phyloP scores from a whole-genome alignment of 1,139 yeast genomes.

The Ogataea hybrid region DNA sequence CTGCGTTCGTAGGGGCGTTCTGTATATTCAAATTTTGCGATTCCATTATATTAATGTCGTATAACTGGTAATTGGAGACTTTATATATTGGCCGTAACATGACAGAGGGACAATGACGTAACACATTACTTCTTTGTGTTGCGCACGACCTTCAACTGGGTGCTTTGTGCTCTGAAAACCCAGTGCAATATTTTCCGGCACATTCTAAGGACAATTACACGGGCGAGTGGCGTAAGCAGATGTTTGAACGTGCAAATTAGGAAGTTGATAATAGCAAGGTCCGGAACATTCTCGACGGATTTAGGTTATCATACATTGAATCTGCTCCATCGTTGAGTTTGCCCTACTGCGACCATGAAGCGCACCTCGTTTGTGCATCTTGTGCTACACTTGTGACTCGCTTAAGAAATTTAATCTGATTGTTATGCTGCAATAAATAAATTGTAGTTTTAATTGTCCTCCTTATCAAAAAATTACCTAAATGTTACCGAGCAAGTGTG shows the following conservation, averaged over 20 bases:
- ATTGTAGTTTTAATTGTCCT: too few species aligned
- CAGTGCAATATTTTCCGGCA: slow-evolving; percentile 1
- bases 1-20: slow-evolving; percentile 16
- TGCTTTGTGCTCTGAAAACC: neutral
- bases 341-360: too few species aligned
- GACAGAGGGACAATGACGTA: slow-evolving; percentile 5
- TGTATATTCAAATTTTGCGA: slow-evolving; percentile 15
- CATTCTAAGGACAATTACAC: neutral
- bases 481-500: too few species aligned
- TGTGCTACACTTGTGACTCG: too few species aligned
- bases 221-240: neutral
- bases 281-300: neutral
- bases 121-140: neutral
- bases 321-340: too few species aligned
- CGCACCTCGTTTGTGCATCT: too few species aligned
- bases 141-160: neutral
- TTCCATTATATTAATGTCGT: slow-evolving; percentile 1
- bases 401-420: too few species aligned
- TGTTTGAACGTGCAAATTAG: neutral
- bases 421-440: too few species aligned
- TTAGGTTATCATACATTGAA: neutral
- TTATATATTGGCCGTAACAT: slow-evolving; percentile 2
- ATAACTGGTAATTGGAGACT: neutral
- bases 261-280: neutral
- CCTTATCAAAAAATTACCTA: too few species aligned